phyloP scores from a whole-genome alignment of 345 rosid genomes.

The Camelina neglecta region DNA sequence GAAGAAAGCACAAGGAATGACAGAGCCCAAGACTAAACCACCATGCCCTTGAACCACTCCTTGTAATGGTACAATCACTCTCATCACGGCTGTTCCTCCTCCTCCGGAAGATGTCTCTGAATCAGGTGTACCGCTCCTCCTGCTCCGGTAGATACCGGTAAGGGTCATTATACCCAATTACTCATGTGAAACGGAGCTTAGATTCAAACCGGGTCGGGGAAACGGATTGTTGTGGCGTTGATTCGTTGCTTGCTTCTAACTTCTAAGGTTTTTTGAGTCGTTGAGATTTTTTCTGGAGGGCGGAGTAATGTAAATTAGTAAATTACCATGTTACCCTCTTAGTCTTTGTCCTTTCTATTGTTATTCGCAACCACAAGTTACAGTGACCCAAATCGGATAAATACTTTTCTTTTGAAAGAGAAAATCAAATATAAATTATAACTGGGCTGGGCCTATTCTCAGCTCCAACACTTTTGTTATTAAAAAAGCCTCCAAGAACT shows the following conservation, averaged over 20 bases:
- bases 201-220: not conserved
- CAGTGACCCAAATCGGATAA: conserved; percentile 5
- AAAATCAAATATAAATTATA: too few relatives aligned
- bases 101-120: conserved; percentile 42
- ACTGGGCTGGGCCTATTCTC: too few relatives aligned
- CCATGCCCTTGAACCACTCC: conserved; percentile 92
- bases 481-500: too few relatives aligned
- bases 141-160: conserved; percentile 46
- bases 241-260: conserved; percentile 31
- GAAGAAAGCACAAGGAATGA: conserved; percentile 86
- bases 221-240: not conserved
- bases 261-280: conserved; percentile 40
- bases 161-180: conserved; percentile 61
- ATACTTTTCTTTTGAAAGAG: not conserved
- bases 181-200: conserved; percentile 28
- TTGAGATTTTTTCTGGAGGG: conserved; percentile 46
- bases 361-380: conserved; percentile 2
- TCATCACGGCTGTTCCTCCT: conserved; percentile 76
- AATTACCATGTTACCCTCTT: conserved; percentile 19
- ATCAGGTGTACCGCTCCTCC: conserved; percentile 33
- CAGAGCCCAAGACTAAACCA: conserved; percentile 83
- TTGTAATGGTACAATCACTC: conserved; percentile 87
- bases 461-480: too few relatives aligned
- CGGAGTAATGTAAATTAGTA: not conserved
- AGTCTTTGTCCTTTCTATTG: not conserved